Conservation (phyloP, 2,329 filamentous ascomycete species). For the Trichoderma atrobrunneum region DNA sequence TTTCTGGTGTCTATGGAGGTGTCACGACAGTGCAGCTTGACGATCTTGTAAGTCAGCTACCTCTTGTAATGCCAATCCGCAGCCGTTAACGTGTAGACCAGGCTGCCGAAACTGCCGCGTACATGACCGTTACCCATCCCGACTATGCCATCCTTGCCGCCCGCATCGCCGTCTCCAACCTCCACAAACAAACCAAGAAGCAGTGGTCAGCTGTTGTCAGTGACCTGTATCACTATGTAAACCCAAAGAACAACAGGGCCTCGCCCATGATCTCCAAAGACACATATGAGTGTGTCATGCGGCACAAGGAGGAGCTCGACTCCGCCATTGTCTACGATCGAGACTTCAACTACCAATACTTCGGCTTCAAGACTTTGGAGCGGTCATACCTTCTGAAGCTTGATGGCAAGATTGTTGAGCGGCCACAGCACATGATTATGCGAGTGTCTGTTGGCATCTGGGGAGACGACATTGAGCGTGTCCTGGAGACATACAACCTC, state of each 20-base stretch:
- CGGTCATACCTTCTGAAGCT: constrained; percentile 95
- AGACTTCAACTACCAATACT: constrained; percentile 99
- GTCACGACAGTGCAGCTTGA: constrained; percentile 96
- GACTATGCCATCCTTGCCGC: constrained; percentile 98
- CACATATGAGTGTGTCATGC: constrained; percentile 91
- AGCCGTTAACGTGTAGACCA: constrained; percentile 38
- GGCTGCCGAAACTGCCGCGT: constrained; percentile 97
- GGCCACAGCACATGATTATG: constrained; percentile 99
- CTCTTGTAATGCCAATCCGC: neutral
- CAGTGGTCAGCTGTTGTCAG: constrained; percentile 95
- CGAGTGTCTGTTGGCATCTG: constrained; percentile 96
- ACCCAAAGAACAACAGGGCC: constrained; percentile 79
- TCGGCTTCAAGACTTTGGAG: constrained; percentile 98
- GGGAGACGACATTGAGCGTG: constrained; percentile 89
- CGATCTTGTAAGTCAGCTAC: constrained; percentile 70
- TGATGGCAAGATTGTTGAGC: constrained; percentile 92
- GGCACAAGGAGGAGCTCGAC: constrained; percentile 94
- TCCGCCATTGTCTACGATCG: constrained; percentile 98
- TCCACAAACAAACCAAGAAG: constrained; percentile 99
- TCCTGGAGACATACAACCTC: constrained; percentile 95
- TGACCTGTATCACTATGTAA: constrained; percentile 93
- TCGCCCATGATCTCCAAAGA: constrained; percentile 94
- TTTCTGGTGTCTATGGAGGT: constrained; percentile 97
- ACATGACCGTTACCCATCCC: constrained; percentile 99
- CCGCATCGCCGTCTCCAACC: constrained; percentile 97